Base-by-base conservation (phyloP, 2,329 filamentous ascomycete genomes). In the Penicillium sp. region DNA sequence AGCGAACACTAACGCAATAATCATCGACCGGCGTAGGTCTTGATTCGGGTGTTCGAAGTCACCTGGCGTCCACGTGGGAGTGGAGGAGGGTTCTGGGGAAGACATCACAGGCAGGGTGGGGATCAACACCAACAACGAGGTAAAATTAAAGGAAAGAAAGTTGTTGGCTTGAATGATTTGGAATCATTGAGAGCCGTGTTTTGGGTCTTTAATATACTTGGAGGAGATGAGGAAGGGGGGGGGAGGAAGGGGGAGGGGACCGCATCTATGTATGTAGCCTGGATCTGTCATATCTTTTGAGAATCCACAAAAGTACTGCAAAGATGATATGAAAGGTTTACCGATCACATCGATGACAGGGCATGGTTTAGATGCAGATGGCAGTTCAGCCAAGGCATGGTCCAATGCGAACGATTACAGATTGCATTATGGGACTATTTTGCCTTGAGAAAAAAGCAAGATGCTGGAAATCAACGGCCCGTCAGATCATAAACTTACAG, bases 21-120 rank as follows among this genome's bases (percentile, higher is more conserved):
- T 67, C 25, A 67, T 56, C 0, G 61, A 59, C 32, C 60, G 57
- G 5, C 61, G 62, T n/a, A 68, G 31, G 7, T 50, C 47, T 38
- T 62, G 41, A 34, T 68, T 65, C 2, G 66, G 66, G 51, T 68
- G 65, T 9, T 67, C 47, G 41, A 67, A 66, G 31, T 68, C 65
- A 21, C 64, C 63, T 1, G 47, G 48, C 13, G 40, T 48, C 61
- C 60, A 61, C 40, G 60, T 57, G 55, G 57, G 50, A 34, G 32
- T 44, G 31, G 53, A 44, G 27, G 58, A 45, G 5, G 55, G 38
- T 31, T 50, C 52, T 16, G 60, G 42, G 9, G 58, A 57, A 56
- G 60, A 60, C 65, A 67, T 67, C 51, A 47, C 44, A 46, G 49
- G 50, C 51, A 39, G 40, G 40, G 21, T 37, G 27, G 38, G 23